Evolutionary conservation across 345 rosid genomes (phyloP).

Genomic region (Trapa bicornis): DNA sequence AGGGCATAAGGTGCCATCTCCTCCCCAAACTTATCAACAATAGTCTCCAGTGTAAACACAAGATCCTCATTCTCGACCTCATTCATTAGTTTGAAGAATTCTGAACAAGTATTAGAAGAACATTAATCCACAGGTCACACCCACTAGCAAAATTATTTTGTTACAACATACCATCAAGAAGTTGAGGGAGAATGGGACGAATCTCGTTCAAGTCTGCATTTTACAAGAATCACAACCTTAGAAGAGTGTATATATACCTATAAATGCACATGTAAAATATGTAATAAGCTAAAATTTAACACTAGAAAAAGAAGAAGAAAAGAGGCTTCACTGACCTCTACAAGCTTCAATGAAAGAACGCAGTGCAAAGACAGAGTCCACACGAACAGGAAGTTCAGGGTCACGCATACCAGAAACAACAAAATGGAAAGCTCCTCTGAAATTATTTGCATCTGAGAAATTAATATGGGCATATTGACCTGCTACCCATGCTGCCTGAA

Average conservation of each 20-base stretch:
- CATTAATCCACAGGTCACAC: not conserved
- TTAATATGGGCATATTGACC: conserved; percentile 86
- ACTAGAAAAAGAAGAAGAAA: not conserved
- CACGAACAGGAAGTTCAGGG: conserved; percentile 92
- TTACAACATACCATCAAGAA: conserved; percentile 65
- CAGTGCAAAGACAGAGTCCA: conserved; percentile 95
- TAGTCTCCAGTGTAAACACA: conserved; percentile 81
- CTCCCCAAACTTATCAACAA: conserved; percentile 92
- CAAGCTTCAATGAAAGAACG: conserved; percentile 91
- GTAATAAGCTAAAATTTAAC: not conserved
- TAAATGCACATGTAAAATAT: not conserved
- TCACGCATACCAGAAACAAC: conserved; percentile 89
- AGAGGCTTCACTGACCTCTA: conserved; percentile 35
- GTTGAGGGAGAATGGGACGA: conserved; percentile 90
- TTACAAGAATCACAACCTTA: not conserved
- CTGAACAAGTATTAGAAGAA: conserved; percentile 25
- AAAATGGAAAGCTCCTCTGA: conserved; percentile 66
- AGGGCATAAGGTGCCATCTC: conserved; percentile 96
- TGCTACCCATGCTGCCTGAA: conserved; percentile 97
- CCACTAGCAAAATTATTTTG: conserved; percentile 2
- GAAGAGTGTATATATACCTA: not conserved
- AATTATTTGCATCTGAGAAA: conserved; percentile 76
- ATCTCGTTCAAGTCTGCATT: conserved; percentile 88
- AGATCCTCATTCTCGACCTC: conserved; percentile 98
- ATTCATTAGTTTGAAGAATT: conserved; percentile 93